phyloP scores from a whole-genome alignment of 2,329 filamentous ascomycete species.

The Xylariaceae sp. region DNA sequence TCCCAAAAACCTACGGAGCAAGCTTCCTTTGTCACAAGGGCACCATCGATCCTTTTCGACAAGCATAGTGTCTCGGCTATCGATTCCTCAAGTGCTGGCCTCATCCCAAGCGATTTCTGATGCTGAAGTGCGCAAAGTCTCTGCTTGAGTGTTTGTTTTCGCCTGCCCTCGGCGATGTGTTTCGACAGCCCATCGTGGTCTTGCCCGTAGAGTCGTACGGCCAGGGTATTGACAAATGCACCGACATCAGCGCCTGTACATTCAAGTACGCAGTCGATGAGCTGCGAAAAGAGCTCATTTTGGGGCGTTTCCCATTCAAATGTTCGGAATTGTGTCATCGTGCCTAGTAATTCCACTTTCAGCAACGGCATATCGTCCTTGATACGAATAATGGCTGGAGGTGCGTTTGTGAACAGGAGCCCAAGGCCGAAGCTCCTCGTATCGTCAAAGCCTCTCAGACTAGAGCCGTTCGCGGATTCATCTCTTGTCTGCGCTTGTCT shows the following conservation, averaged over 20 bases:
- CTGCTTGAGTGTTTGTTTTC: no score
- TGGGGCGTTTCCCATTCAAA: background rate
- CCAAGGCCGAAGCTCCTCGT: no score
- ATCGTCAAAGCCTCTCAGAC: no score
- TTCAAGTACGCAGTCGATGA: background rate
- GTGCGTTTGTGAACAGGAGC: no score
- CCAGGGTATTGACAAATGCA: conserved; percentile 1
- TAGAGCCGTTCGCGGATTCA: background rate
- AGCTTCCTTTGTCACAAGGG: background rate
- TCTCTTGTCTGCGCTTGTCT: background rate
- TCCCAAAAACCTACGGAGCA: no score
- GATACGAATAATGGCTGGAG: no score
- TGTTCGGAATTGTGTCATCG: no score
- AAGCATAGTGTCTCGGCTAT: no score
- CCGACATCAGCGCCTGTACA: background rate
- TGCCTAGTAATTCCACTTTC: no score
- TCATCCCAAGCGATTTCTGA: background rate
- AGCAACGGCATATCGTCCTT: no score
- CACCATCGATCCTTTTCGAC: background rate
- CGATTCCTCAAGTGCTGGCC: background rate
- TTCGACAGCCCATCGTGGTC: background rate
- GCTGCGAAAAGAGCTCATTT: background rate
- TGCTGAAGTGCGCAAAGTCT: background rate
- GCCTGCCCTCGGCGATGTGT: background rate
- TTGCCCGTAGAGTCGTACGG: conserved; percentile 1